Base-by-base conservation (phyloP, 108 stramenopile species). In the Seminavis robusta region DNA sequence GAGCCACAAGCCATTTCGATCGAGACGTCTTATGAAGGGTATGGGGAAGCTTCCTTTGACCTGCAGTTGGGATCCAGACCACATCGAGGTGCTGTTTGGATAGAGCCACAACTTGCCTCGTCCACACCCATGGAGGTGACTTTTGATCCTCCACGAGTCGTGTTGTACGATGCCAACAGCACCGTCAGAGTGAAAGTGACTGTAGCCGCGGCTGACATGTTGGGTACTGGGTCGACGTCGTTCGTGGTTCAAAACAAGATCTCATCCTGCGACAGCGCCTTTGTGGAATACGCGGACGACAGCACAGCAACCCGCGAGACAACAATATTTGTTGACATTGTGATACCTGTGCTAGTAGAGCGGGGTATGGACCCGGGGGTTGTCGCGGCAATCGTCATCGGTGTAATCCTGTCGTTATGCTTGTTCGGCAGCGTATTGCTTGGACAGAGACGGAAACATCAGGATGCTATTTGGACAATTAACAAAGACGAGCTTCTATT, bases 51-150 rank as follows among this genome's bases (percentile, higher is more conserved):
- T 4, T 11, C 30, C 8, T 50, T 24, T 47, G 11, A 20, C 16
- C 7, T 61, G 21, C 26, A 13, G 5, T 39, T 61, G 47, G 59
- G 59, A 13, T 16, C 47, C 7, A 30, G 3, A 4, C 59, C 59
- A 9, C 4, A 19, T 6, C 47, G 59, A 11, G 59, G 59, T 13
- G 47, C 47, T 25, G 59, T 61, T 16, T 61, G 59, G 59, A 34
- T 61, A 4, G 17, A 49, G 11, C 11, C n/a, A 9, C 10, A 20
- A 9, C 10, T 47, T 9, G n/a, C 46, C 13, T 37, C 36, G 13
- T 37, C 36, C 36, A 37, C 13, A 10, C 36, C 9, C 36, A 13
- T 11, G 36, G 36, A 37, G 11, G 36, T 37, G 10, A 11, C 36
- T 13, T 11, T 37, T 13, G 13, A 10, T 37, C 36, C 36, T 13